phyloP scores from a whole-genome alignment of 257 asterid species.

The Gynochthodes officinalis region DNA sequence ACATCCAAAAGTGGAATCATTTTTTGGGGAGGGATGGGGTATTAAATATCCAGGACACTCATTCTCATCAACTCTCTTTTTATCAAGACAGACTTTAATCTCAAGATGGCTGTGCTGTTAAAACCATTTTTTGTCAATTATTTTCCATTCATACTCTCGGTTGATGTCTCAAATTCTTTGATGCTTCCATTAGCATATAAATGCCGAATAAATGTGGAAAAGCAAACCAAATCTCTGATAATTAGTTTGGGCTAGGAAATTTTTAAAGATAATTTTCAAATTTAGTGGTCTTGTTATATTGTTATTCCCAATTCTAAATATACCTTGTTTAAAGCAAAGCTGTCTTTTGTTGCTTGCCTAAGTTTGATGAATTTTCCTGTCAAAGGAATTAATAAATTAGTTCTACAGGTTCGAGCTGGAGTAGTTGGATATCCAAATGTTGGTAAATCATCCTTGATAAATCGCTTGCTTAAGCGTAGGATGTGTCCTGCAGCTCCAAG shows the following conservation, averaged over 20 bases:
- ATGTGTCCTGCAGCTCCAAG: conserved; percentile 99
- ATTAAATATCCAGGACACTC: too few species aligned
- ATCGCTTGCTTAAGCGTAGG: conserved; percentile 88
- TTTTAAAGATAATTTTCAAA: not conserved
- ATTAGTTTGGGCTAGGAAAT: not conserved
- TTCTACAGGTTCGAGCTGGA: conserved; percentile 87
- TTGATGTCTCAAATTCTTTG: not conserved
- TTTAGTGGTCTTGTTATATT: not conserved
- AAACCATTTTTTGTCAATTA: not conserved
- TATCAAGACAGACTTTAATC: too few species aligned
- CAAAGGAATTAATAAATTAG: conserved; percentile 18
- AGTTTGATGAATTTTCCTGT: conserved; percentile 3
- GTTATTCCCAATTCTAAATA: not conserved
- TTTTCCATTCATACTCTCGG: not conserved
- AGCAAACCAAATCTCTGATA: not conserved
- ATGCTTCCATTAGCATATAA: not conserved
- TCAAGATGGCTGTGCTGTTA: not conserved
- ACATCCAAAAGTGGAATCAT: too few species aligned
- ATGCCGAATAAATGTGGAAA: not conserved
- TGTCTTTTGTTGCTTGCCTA: not conserved
- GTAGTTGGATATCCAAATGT: conserved; percentile 94
- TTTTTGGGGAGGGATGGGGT: too few species aligned
- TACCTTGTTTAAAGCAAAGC: not conserved
- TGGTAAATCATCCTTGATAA: conserved; percentile 93
- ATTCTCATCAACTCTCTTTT: too few species aligned